Evolutionary conservation across 2,329 filamentous ascomycete species (phyloP), one percentile per base, ranked within the genome.

Genomic region (Didymella sp.): DNA sequence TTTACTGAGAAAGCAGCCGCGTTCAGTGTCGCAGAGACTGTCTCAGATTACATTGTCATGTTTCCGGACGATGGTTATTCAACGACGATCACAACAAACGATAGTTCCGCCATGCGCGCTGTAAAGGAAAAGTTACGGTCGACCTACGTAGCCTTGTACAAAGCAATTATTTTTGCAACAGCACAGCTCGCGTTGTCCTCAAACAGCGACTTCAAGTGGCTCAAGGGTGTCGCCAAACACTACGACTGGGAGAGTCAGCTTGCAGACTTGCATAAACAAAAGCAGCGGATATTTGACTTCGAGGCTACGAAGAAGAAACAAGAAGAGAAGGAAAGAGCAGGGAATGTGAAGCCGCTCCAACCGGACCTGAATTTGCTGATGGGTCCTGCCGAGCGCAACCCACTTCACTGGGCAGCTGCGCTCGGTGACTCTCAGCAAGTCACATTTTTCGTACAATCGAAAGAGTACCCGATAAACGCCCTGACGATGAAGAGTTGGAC

Each of bases 241-340:
- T 67, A 63, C 31, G 61, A 65, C 17, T 67, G 64, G 64, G 57
- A 37, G n/a, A 59, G 56, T 15, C 58, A 63, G 27, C 49, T 64
- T 2, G 47, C 6, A 60, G 37, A 53, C 61, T 49, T 67, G n/a
- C 42, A 58, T 15, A 50, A 58, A 21, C 49, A 57, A 15, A 33
- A 60, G 19, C 25, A 42, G 7, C 43, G 50, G 6, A 53, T 61
- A 31, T 43, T 28, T 9, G 38, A 55, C 9, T 62, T 54, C 31
- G 52, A 59, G 49, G 13, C 28, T 9, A 27, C 40, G 17, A 47
- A 48, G 25, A 37, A 46, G 24, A 51, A 56, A n/a, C 22, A 56
- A 22, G 52, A 57, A 6, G 43, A 50, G 33, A 31, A 49, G 24
- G 49, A 56, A 13, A 22, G 56, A 22, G 50, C 52, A 13, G 47